Base-by-base conservation (phyloP, 1,284 basidiomycete genomes). In the Boletus semigastroideus region DNA sequence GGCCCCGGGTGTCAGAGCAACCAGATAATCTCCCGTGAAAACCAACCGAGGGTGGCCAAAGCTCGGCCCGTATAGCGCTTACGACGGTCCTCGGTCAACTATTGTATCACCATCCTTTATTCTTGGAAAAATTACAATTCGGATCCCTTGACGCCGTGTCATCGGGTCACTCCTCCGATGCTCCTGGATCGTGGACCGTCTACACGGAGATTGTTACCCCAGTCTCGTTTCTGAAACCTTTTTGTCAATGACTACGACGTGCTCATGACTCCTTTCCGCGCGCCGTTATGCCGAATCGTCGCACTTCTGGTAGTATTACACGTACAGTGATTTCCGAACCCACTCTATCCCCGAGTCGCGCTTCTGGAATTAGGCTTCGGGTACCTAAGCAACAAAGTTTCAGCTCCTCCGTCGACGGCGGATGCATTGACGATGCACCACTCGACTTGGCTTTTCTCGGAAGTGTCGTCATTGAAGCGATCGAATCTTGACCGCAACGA, bases 401-500 rank as follows among this genome's bases (percentile, higher is more conserved):
- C 51, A 48, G 17, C 39, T 53, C 17, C 34, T 60, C 66, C 67
- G 61, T 67, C 58, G 16, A 56, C 47, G 64, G 64, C 65, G 67
- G 67, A 68, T 67, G 39, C 51, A 5, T 41, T 54, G 38, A 46
- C 53, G 61, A 66, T 36, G 62, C 57, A 17, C 46, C 40, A 25
- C 25, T 25, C 17, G 27, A 31, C 34, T 39, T 27, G n/a, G 28
- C 38, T 28, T 36, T 38, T 14, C 8, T 43, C 13, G 36, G 46
- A 20, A 20, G 34, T 27, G 22, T 45, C 41, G 22, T 52, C 49
- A 44, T 40, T 48, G 39, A 47, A 53, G 39, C 30, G 1, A 34
- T 38, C 17, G 37, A 25, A 25, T 25, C 30, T 41, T 30, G 13
- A 43, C 40, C 28, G 39, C 22, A 25, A 25, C 25, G 25, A 25